phyloP scores from a whole-genome alignment of 2,329 filamentous ascomycete genomes.

The Cadophora luteo-olivacea region DNA sequence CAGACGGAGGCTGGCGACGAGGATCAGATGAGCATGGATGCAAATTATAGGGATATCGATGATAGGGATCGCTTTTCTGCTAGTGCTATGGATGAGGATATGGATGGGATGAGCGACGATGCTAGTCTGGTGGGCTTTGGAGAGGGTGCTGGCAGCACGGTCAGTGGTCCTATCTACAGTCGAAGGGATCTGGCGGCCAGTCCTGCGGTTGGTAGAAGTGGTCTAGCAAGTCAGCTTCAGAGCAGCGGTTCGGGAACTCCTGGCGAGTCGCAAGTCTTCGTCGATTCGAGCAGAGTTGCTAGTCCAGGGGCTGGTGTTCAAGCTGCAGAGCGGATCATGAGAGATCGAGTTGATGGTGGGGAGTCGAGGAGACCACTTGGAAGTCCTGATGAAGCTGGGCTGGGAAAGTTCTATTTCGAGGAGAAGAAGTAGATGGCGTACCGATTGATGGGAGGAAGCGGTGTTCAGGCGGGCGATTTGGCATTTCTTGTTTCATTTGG shows the following conservation, averaged over 20 bases:
- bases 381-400: constrained; percentile 52
- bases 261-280: constrained; percentile 61
- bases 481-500: background rate
- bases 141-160: constrained; percentile 86
- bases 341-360: constrained; percentile 62
- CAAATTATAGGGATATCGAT: constrained; percentile 58
- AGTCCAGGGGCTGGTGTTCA: constrained; percentile 48
- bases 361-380: constrained; percentile 50
- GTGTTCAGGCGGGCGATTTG: background rate
- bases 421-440: constrained; percentile 46
- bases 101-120: constrained; percentile 79
- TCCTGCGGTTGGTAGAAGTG: constrained; percentile 45
- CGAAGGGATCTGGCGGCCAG: constrained; percentile 49
- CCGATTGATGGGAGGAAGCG: background rate
- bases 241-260: constrained; percentile 35
- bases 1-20: constrained; percentile 63
- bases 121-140: constrained; percentile 90
- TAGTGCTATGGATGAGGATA: constrained; percentile 54
- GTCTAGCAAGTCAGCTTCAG: constrained; percentile 35
- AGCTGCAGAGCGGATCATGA: constrained; percentile 69
- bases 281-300: constrained; percentile 58
- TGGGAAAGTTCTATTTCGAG: constrained; percentile 69
- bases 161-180: constrained; percentile 78
- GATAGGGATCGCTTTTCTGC: constrained; percentile 47
- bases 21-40: constrained; percentile 71